Conservation (phyloP, 768 basidiomycete genomes). For the Termitomyces sp. region DNA sequence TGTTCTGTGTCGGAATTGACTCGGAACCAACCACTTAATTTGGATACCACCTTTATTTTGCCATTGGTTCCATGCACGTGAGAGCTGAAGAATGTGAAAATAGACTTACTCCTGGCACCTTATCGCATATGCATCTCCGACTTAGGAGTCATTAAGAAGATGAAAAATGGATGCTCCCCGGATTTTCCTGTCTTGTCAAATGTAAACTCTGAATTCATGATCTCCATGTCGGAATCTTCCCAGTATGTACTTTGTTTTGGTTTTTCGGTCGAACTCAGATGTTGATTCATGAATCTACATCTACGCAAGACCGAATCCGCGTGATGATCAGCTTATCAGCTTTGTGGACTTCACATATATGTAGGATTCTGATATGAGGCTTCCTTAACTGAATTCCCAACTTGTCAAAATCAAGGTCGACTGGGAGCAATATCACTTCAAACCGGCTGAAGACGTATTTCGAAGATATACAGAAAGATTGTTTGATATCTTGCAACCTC, state of each 20-base stretch:
- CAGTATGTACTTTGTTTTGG: neutral
- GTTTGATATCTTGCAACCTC: neutral
- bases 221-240: conserved; percentile 12
- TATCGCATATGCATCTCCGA: neutral
- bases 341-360: neutral
- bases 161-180: neutral
- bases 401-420: too few relatives aligned
- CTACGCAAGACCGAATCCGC: neutral
- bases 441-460: neutral
- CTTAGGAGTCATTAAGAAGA: neutral
- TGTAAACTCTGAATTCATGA: neutral
- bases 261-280: neutral
- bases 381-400: neutral
- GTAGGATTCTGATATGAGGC: neutral
- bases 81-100: neutral
- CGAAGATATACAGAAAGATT: neutral
- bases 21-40: neutral
- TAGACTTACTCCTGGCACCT: neutral
- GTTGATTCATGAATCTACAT: neutral
- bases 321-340: neutral
- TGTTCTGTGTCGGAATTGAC: neutral
- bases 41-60: neutral
- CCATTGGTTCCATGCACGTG: neutral
- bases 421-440: too few relatives aligned
- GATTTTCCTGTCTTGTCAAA: neutral